A percentile compares a stretch with the other conserved stretches of the same genome.
phyloP scores from a whole-genome alignment of 2,329 filamentous ascomycete genomes.

The Ophiocordyceps camponoti-floridani region DNA sequence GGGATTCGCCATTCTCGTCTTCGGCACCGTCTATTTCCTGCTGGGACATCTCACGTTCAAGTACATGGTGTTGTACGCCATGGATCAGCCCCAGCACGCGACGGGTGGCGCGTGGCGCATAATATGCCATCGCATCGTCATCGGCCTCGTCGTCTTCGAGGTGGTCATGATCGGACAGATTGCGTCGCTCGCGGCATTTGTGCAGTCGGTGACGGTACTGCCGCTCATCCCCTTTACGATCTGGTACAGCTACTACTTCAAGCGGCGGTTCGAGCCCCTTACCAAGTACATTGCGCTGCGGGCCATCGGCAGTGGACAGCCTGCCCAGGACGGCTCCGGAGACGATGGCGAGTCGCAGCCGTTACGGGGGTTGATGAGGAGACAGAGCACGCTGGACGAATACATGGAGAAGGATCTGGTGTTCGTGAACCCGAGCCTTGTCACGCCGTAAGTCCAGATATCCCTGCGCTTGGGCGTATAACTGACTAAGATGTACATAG shows the following conservation, averaged over 20 bases:
- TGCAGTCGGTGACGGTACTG: constrained; percentile 51
- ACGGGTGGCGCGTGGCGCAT: constrained; percentile 92
- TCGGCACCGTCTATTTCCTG: constrained; percentile 68
- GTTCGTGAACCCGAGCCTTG: constrained; percentile 64
- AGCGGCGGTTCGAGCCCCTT: constrained; percentile 65
- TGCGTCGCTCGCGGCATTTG: constrained; percentile 54
- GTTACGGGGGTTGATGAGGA: constrained; percentile 23
- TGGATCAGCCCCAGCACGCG: constrained; percentile 91
- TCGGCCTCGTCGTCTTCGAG: constrained; percentile 79
- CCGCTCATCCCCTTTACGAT: constrained; percentile 66
- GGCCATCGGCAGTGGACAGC: constrained; percentile 40
- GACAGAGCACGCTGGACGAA: constrained; percentile 54
- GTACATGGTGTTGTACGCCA: constrained; percentile 92
- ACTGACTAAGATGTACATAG: constrained; percentile 17
- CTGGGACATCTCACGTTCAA: constrained; percentile 86
- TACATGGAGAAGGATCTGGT: constrained; percentile 47
- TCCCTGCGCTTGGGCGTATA: background rate
- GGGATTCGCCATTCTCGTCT: constrained; percentile 65
- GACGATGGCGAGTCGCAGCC: constrained; percentile 24
- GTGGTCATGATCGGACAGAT: constrained; percentile 79
- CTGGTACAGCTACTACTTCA: constrained; percentile 79
- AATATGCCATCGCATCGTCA: constrained; percentile 79
- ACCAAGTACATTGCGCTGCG: constrained; percentile 84
- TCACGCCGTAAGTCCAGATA: constrained; percentile 31
- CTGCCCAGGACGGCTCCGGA: constrained; percentile 18